A percentile compares a stretch with the other conserved stretches of the same genome.
These are phyloP conservation scores for Hebeloma cylindrosporum DNA, from an alignment of 768 basidiomycete species.

Conservation along the genomic window DNA sequence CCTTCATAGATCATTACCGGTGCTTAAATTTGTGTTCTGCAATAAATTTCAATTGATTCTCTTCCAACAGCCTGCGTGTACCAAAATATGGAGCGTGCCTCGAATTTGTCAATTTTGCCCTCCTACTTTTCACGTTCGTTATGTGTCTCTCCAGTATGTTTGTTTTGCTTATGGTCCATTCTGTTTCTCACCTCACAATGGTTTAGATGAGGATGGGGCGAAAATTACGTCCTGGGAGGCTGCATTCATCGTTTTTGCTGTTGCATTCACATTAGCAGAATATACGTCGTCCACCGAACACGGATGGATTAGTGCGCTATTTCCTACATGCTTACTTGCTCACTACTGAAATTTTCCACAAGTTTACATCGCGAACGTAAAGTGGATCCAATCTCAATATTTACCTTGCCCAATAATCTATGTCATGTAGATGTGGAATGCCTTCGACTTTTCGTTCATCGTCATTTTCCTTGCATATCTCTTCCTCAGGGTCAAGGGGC, in stretches of 20 bases:
- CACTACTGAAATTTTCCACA: not conserved
- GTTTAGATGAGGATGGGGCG: constrained; percentile 56
- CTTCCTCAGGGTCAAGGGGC: constrained; percentile 61
- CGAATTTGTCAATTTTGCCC: constrained; percentile 75
- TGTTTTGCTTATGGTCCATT: not conserved
- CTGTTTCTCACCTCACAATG: constrained; percentile 1
- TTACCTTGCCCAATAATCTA: constrained; percentile 1
- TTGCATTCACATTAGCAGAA: constrained; percentile 81
- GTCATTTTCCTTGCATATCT: constrained; percentile 69
- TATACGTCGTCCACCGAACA: constrained; percentile 87
- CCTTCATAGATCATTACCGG: constrained; percentile 86
- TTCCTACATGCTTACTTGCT: constrained; percentile 7
- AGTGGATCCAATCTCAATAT: not conserved
- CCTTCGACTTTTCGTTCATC: constrained; percentile 78
- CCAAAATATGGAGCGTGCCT: constrained; percentile 77
- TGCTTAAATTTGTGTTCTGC: constrained; percentile 20
- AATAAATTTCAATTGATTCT: not conserved
- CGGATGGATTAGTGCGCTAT: constrained; percentile 75
- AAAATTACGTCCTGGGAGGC: constrained; percentile 61
- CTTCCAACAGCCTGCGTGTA: constrained; percentile 61
- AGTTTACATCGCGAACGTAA: constrained; percentile 85
- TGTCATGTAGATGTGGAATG: constrained; percentile 77
- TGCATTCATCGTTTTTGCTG: constrained; percentile 72
- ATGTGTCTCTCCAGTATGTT: constrained; percentile 72
- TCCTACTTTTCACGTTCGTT: constrained; percentile 67